phyloP scores from a whole-genome alignment of 768 basidiomycete genomes.

The Hericium alpestre region DNA sequence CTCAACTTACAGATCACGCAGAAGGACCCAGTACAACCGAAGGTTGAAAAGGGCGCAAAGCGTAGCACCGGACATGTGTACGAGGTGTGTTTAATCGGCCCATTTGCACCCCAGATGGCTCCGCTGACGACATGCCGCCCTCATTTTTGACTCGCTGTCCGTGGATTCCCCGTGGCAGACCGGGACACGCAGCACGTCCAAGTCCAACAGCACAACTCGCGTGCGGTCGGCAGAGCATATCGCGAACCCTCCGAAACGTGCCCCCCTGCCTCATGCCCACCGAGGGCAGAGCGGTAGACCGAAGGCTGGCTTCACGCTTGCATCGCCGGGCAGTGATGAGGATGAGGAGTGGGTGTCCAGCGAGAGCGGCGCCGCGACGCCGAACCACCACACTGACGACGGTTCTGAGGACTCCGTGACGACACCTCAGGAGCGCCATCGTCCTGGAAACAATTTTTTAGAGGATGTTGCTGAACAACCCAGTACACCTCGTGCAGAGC shows the following conservation, averaged over 20 bases:
- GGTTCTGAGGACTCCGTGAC: constrained; percentile 29
- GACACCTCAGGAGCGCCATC: constrained; percentile 18
- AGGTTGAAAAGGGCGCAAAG: constrained; percentile 38
- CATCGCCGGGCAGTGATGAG: constrained; percentile 35
- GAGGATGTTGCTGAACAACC: constrained; percentile 14
- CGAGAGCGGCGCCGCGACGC: constrained; percentile 66
- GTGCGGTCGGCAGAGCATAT: constrained; percentile 11
- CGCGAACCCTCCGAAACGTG: constrained; percentile 3
- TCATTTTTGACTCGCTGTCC: not conserved
- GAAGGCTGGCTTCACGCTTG: constrained; percentile 50
- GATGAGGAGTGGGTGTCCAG: constrained; percentile 75
- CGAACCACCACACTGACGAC: constrained; percentile 27
- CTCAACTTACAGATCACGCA: constrained; percentile 60
- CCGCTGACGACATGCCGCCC: not conserved
- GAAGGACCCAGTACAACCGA: constrained; percentile 40
- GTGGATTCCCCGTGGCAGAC: not conserved
- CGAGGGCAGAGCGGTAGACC: constrained; percentile 14
- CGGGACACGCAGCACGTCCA: constrained; percentile 2
- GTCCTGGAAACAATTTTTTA: not conserved
- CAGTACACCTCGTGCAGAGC: constrained; percentile 15
- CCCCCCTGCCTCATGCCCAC: constrained; percentile 1
- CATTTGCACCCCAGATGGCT: not conserved
- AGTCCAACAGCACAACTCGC: constrained; percentile 6
- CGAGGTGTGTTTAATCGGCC: constrained; percentile 32
- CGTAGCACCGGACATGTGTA: constrained; percentile 29